A percentile compares a stretch with the other conserved stretches of the same genome.
Conservation (phyloP, 208 protist genomes). For the Trypanosoma theileri region DNA sequence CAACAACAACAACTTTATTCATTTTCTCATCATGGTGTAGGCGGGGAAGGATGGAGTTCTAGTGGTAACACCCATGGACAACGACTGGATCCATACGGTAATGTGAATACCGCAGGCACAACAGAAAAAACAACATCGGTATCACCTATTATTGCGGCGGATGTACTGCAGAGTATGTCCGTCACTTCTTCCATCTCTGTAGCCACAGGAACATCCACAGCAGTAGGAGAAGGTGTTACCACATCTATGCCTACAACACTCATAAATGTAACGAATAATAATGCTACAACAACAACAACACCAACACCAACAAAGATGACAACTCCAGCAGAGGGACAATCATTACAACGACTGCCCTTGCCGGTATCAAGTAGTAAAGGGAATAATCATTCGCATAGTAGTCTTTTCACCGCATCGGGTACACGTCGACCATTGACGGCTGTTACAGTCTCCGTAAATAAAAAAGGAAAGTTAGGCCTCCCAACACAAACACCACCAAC, state of each 20-base stretch:
- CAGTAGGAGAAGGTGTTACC: not conserved
- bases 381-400: not conserved
- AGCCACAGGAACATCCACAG: conserved; percentile 10
- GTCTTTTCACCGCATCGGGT: not conserved
- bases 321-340: conserved; percentile 2
- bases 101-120: not conserved
- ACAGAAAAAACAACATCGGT: conserved; percentile 8
- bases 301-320: not conserved
- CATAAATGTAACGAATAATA: not conserved
- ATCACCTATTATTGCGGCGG: conserved; percentile 29
- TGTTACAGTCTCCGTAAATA: conserved; percentile 20
- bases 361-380: not conserved
- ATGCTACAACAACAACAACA: conserved; percentile 6
- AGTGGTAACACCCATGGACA: not conserved
- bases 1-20: no score
- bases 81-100: not conserved
- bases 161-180: conserved; percentile 29
- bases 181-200: conserved; percentile 28
- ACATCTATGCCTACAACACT: not conserved
- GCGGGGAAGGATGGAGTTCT: no score
- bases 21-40: no score
- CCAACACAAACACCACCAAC: conserved; percentile 25
- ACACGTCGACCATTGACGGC: conserved; percentile 39
- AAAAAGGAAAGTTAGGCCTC: no score
- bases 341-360: not conserved